phyloP scores from a whole-genome alignment of 495 filamentous ascomycete genomes.

The Penicillium silybi region DNA sequence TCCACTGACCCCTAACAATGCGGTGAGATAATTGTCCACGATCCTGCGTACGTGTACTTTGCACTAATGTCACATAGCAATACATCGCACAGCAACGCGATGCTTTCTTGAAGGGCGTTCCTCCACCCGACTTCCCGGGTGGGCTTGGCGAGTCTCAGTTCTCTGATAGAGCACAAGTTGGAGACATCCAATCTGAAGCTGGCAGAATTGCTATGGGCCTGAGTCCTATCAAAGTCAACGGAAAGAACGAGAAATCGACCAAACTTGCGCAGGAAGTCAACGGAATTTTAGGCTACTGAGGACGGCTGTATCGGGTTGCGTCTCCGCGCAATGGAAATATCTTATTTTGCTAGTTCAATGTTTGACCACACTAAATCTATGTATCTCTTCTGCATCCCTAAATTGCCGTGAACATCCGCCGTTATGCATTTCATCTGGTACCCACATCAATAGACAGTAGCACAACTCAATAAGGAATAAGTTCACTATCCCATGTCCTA shows the following conservation, averaged over 20 bases:
- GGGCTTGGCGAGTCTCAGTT: constrained; percentile 22
- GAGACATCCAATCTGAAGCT: constrained; percentile 3
- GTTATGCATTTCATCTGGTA: too few relatives aligned
- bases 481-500: too few relatives aligned
- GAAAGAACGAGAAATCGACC: background rate
- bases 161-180: background rate
- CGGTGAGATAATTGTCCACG: constrained; percentile 13
- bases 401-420: too few relatives aligned
- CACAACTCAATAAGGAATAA: too few relatives aligned
- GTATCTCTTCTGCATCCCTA: too few relatives aligned
- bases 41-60: background rate
- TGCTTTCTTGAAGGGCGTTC: constrained; percentile 36
- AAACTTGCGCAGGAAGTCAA: background rate
- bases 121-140: constrained; percentile 72
- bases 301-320: background rate
- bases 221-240: background rate
- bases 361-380: too few relatives aligned
- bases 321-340: background rate
- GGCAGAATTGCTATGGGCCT: constrained; percentile 3
- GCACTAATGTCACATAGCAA: constrained; percentile 5
- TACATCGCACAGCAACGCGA: constrained; percentile 59
- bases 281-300: background rate
- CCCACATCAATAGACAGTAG: too few relatives aligned
- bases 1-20: constrained; percentile 63
- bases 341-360: background rate